These are phyloP conservation scores for Dipsacomyces acuminosporus DNA, from an alignment of 371 early-diverging fungal species.

Conservation along the genomic window DNA sequence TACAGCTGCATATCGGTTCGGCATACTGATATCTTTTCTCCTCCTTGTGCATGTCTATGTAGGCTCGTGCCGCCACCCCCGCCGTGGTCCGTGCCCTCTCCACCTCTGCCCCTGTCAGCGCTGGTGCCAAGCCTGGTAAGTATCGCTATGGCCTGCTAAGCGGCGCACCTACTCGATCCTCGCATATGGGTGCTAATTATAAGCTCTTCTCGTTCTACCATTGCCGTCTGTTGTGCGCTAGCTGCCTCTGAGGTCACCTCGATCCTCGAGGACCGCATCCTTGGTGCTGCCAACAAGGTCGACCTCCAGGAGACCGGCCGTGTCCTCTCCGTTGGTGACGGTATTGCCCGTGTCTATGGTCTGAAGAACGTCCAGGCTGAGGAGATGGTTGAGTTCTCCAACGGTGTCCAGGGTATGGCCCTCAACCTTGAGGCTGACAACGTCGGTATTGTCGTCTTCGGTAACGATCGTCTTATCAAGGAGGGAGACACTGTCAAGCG, in stretches of 20 bases:
- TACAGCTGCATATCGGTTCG: too few species aligned
- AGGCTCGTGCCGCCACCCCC: constrained; percentile 49
- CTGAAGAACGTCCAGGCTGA: constrained; percentile 97
- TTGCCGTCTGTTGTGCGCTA: neutral
- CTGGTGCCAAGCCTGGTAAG: constrained; percentile 51
- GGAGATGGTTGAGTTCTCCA: constrained; percentile 98
- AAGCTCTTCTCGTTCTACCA: too few species aligned
- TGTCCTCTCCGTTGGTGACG: constrained; percentile 96
- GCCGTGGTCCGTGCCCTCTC: constrained; percentile 45
- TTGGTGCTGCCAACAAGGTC: constrained; percentile 67
- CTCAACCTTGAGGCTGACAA: constrained; percentile 96
- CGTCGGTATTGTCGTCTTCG: constrained; percentile 97
- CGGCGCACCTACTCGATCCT: neutral
- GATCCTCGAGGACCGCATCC: constrained; percentile 88
- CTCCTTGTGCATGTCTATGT: constrained; percentile 8
- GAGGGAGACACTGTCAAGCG: constrained; percentile 97
- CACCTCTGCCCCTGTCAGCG: constrained; percentile 40
- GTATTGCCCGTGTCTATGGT: constrained; percentile 98
- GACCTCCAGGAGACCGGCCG: constrained; percentile 95
- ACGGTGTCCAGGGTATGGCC: constrained; percentile 96
- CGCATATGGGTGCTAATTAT: neutral
- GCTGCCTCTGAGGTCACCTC: constrained; percentile 81
- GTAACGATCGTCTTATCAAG: constrained; percentile 96
- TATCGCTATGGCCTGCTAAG: neutral
- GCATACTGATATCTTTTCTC: neutral